A percentile compares a stretch with the other conserved stretches of the same genome.
Conservation (phyloP, 1,139 yeast genomes). For the Pichia sp. region DNA sequence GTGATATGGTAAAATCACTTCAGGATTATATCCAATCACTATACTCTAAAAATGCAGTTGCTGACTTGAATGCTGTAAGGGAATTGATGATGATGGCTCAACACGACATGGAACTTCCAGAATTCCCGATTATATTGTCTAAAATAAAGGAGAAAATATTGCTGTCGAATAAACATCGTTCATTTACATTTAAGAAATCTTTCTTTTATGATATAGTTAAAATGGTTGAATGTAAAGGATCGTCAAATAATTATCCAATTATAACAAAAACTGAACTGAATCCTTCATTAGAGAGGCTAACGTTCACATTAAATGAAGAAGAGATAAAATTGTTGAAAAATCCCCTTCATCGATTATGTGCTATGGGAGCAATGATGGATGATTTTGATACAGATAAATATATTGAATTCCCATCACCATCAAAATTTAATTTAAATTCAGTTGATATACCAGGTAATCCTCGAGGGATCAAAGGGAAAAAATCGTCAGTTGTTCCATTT, state of each 20-base stretch:
- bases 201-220: conserved; percentile 7
- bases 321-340: conserved; percentile 32
- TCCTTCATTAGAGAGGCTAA: conserved; percentile 27
- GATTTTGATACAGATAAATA: conserved; percentile 31
- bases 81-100: conserved; percentile 3
- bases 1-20: conserved; percentile 7
- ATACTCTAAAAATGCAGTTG: conserved; percentile 8
- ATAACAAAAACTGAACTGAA: conserved; percentile 29
- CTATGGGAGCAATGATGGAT: conserved; percentile 41
- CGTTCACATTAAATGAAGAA: conserved; percentile 35
- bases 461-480: conserved; percentile 53
- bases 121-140: not conserved
- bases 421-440: conserved; percentile 49
- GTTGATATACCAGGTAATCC: conserved; percentile 40
- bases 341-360: conserved; percentile 32
- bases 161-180: conserved; percentile 36
- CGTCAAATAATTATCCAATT: not conserved
- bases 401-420: conserved; percentile 52
- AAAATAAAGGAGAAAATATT: not conserved
- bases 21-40: conserved; percentile 1
- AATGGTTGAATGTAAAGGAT: conserved; percentile 21
- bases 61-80: conserved; percentile 15
- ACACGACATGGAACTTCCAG: conserved; percentile 3
- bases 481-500: conserved; percentile 63
- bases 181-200: conserved; percentile 9